These are phyloP conservation scores for Suillus decipiens DNA, from an alignment of 768 basidiomycete genomes.

Conservation along the genomic window DNA sequence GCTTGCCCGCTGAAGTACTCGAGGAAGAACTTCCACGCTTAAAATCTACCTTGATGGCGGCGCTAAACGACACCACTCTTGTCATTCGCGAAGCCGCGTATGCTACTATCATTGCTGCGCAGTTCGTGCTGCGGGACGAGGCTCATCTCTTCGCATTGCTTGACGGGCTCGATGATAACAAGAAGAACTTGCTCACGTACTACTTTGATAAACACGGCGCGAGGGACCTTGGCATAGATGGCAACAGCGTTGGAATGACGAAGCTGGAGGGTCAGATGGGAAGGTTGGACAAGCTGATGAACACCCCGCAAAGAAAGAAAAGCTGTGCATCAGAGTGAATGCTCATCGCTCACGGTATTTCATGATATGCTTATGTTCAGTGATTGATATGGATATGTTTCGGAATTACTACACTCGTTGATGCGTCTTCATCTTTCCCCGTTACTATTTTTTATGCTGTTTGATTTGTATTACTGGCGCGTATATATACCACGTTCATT, in stretches of 20 bases:
- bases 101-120: conserved; percentile 79
- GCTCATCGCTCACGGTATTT: background rate
- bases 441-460: conserved; percentile 2
- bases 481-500: conserved; percentile 14
- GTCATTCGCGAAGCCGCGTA: conserved; percentile 84
- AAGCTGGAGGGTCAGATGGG: conserved; percentile 81
- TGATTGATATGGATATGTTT: background rate
- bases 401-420: background rate
- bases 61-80: conserved; percentile 74
- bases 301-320: conserved; percentile 61
- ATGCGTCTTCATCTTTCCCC: background rate
- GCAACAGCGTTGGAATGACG: conserved; percentile 52
- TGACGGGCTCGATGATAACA: conserved; percentile 83
- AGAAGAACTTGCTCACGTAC: conserved; percentile 89
- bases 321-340: conserved; percentile 18
- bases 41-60: conserved; percentile 65
- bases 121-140: conserved; percentile 81
- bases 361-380: background rate
- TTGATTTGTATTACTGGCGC: conserved; percentile 8
- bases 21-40: conserved; percentile 86
- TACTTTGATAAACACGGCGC: conserved; percentile 87
- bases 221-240: conserved; percentile 47
- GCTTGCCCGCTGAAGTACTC: conserved; percentile 79
- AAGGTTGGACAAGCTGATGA: conserved; percentile 76
- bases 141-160: conserved; percentile 79